These are phyloP conservation scores for Nothopassalora personata DNA, from an alignment of 2,329 filamentous ascomycete species.

Conservation along the genomic window DNA sequence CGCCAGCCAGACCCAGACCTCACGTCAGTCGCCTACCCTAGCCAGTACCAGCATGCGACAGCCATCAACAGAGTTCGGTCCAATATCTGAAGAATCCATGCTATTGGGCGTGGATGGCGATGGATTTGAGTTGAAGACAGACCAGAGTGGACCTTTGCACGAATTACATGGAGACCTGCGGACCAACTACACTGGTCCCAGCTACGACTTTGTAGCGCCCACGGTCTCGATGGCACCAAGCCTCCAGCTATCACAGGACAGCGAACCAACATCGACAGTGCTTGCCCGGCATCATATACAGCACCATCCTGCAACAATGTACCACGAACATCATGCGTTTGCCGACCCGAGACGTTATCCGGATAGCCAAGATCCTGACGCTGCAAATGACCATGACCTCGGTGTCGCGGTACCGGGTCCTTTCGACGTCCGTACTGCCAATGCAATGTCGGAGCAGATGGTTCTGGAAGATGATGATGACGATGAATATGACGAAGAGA, in stretches of 20 bases:
- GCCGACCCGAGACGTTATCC: not conserved
- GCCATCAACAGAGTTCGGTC: constrained; percentile 21
- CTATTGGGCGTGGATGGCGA: constrained; percentile 27
- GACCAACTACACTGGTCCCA: not conserved
- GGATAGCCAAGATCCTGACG: not conserved
- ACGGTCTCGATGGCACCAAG: constrained; percentile 1
- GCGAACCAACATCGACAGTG: not conserved
- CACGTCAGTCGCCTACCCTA: constrained; percentile 11
- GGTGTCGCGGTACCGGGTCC: not conserved
- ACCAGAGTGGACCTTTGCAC: not conserved
- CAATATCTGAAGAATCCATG: constrained; percentile 31
- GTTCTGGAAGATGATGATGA: not conserved
- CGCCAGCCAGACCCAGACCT: constrained; percentile 21
- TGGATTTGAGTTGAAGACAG: constrained; percentile 9
- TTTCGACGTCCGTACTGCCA: not conserved
- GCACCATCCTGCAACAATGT: not conserved
- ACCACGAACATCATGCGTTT: not conserved
- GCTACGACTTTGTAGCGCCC: not conserved
- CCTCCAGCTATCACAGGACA: not conserved
- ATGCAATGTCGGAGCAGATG: not conserved
- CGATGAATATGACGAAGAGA: not conserved
- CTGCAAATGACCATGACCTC: not conserved
- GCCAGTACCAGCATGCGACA: constrained; percentile 21
- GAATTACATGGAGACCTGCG: not conserved
- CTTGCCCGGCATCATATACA: not conserved